These are phyloP conservation scores for Silene conica DNA, from an alignment of 148 eudicot genomes.

Conservation along the genomic window DNA sequence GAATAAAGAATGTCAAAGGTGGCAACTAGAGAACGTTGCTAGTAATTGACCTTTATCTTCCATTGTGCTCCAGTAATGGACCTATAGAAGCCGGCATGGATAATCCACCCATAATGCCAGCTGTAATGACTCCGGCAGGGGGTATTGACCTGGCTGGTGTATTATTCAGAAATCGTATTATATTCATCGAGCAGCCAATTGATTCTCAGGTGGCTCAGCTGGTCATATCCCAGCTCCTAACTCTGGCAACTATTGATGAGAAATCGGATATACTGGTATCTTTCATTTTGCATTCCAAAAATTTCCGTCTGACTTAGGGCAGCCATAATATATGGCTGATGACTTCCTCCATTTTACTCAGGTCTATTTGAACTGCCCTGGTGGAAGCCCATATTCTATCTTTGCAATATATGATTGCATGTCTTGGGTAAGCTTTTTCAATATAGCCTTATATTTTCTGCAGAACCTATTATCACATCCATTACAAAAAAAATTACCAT, in stretches of 20 bases:
- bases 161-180: constrained; percentile 80
- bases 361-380: constrained; percentile 85
- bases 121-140: constrained; percentile 86
- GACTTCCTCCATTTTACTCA: constrained; percentile 21
- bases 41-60: constrained; percentile 1
- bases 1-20: too few relatives aligned
- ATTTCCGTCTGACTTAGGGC: not conserved
- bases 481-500: too few relatives aligned
- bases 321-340: not conserved
- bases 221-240: constrained; percentile 88
- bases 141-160: constrained; percentile 79
- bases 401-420: constrained; percentile 91
- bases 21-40: too few relatives aligned
- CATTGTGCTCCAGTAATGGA: constrained; percentile 43
- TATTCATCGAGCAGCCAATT: constrained; percentile 82
- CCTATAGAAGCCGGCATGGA: constrained; percentile 58
- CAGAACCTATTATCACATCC: too few relatives aligned
- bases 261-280: too few relatives aligned
- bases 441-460: too few relatives aligned
- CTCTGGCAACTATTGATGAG: too few relatives aligned
- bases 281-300: constrained; percentile 2
- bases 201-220: constrained; percentile 74
- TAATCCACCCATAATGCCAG: constrained; percentile 89
- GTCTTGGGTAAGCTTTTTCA: constrained; percentile 87
- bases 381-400: constrained; percentile 89